phyloP scores from a whole-genome alignment of 768 basidiomycete species.

The Rhodotorula paludigena region DNA sequence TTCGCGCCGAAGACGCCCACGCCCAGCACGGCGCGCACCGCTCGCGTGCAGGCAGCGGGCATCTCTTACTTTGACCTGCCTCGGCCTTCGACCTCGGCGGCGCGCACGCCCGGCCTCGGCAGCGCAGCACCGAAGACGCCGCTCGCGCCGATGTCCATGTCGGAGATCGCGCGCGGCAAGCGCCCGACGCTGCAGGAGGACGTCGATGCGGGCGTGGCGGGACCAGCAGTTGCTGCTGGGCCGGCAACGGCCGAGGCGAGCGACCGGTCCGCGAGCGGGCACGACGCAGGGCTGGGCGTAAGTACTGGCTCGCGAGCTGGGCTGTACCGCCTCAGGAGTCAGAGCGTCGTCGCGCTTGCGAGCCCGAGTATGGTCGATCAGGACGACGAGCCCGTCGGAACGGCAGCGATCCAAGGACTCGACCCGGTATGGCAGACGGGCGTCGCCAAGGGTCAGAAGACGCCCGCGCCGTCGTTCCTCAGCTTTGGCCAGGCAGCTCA shows the following conservation, averaged over 20 bases:
- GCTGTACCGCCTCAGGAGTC: slow-evolving; percentile 16
- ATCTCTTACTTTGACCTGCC: slow-evolving; percentile 40
- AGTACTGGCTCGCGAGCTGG: not conserved
- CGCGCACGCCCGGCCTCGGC: slow-evolving; percentile 1
- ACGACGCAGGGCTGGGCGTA: not conserved
- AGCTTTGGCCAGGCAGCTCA: not conserved
- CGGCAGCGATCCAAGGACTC: slow-evolving; percentile 17
- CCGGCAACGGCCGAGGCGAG: too few species aligned
- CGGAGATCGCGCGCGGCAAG: slow-evolving; percentile 25
- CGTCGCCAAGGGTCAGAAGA: not conserved
- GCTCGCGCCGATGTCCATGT: slow-evolving; percentile 22
- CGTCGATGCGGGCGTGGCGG: slow-evolving; percentile 25
- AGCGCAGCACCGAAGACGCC: slow-evolving; percentile 18
- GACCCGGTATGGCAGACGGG: slow-evolving; percentile 28
- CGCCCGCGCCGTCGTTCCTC: slow-evolving; percentile 30
- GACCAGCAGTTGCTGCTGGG: not conserved
- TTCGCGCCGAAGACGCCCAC: slow-evolving; percentile 37
- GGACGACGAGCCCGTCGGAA: slow-evolving; percentile 28
- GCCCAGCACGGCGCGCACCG: slow-evolving; percentile 22
- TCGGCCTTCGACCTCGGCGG: not conserved
- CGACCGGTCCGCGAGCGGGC: not conserved
- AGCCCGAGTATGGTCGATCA: slow-evolving; percentile 34
- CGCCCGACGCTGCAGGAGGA: slow-evolving; percentile 39
- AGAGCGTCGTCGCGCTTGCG: slow-evolving; percentile 24
- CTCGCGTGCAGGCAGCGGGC: slow-evolving; percentile 6